Percentiles rank a stretch among this genome's conserved stretches.
Evolutionary conservation across 2,329 filamentous ascomycete genomes (phyloP).

Genomic region (Cordyceps tenuipes): DNA sequence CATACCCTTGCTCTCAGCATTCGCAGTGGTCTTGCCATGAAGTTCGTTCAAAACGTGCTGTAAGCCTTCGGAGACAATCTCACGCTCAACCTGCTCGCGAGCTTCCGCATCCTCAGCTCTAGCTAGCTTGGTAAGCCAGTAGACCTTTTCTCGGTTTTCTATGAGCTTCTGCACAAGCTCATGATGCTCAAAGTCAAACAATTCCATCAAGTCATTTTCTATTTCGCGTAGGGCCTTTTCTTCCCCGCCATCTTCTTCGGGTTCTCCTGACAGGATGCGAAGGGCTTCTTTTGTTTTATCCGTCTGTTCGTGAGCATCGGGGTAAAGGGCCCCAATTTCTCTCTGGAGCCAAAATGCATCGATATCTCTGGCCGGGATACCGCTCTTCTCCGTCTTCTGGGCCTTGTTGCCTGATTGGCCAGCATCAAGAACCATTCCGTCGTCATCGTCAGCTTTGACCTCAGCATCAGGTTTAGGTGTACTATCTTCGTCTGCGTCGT

Average conservation of each 20-base stretch:
- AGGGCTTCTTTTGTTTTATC: conserved; percentile 85
- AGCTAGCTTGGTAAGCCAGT: conserved; percentile 88
- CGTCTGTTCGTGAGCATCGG: conserved; percentile 86
- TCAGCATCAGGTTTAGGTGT: conserved; percentile 43
- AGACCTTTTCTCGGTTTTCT: conserved; percentile 84
- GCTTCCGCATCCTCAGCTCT: conserved; percentile 72
- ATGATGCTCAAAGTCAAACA: conserved; percentile 95
- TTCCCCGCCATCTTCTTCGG: conserved; percentile 62
- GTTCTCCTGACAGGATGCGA: conserved; percentile 68
- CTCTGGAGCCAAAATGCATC: conserved; percentile 97
- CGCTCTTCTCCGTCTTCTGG: conserved; percentile 47
- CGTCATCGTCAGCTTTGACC: conserved; percentile 53
- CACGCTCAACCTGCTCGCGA: conserved; percentile 69
- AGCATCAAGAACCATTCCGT: conserved; percentile 79
- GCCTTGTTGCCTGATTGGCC: conserved; percentile 37
- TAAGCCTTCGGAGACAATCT: conserved; percentile 85
- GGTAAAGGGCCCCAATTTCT: conserved; percentile 79
- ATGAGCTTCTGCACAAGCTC: conserved; percentile 88
- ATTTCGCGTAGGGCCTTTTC: conserved; percentile 85
- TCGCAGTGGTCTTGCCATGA: conserved; percentile 55
- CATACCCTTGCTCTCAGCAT: conserved; percentile 57
- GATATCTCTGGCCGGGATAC: conserved; percentile 77
- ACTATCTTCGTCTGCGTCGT: conserved; percentile 51
- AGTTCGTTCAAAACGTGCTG: conserved; percentile 84
- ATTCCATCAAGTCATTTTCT: conserved; percentile 95